Base-by-base conservation (phyloP, 225 moss, liverwort and hornwort species). In the Takakia lepidozioides region DNA sequence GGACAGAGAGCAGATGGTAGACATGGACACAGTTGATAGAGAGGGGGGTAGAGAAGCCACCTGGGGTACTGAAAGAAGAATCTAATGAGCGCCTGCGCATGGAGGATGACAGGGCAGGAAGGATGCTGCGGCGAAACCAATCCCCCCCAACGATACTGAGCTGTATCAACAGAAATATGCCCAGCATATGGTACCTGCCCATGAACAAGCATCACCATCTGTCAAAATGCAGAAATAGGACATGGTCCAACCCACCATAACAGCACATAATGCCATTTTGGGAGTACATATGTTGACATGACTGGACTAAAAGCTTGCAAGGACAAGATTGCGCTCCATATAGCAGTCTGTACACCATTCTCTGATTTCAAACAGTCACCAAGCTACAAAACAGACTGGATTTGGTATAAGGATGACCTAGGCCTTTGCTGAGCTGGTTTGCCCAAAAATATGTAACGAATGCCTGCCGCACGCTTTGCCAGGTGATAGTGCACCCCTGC, bases 111-210 rank as follows among this genome's bases (percentile, higher is more conserved):
- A 98, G 52, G 30, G 80, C 69, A 43, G 91, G 98, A 22, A 98
- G 72, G 29, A 87, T 65, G 52, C 80, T 85, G 53, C 98, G 77
- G 52, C 77, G 74, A 44, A 98, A 60, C 98, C 98, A 98, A 38
- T 98, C 87, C 18, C 98, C 98, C 63, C 78, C 85, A 32, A 98
- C 91, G 72, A 98, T 91, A 55, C 71, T 73, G 29, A 98, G 87
- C 65, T 98, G 98, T 62, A 91, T 73, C 45, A 87, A 62, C 16
- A 98, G 80, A 73, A 98, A 91, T 76, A 98, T 78, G 34, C 98
- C 98, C 55, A 98, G 83, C 82, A 98, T 91, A 37, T 98, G 91
- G 51, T 98, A 98, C 74, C 98, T 98, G 87, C n/a, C n/a, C n/a
- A n/a, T n/a, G n/a, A n/a, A n/a, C n/a, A n/a, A n/a, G n/a, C n/a